Evolutionary conservation across 257 asterid genomes (phyloP).

Genomic region (Lithospermum erythrorhizon): DNA sequence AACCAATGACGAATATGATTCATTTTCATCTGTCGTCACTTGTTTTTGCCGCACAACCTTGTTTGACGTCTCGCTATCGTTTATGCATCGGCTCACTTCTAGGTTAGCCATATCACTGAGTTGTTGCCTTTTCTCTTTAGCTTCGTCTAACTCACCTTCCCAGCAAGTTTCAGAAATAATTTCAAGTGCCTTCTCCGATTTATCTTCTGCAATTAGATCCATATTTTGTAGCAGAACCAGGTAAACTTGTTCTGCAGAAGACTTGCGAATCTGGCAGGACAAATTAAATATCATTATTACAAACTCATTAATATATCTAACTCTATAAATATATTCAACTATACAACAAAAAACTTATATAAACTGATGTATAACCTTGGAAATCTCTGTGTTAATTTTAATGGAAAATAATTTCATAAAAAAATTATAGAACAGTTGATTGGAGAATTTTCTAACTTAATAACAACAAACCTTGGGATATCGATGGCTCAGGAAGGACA

Average conservation of each 20-base stretch:
- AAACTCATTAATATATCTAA: background rate
- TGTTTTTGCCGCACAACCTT: conserved; percentile 18
- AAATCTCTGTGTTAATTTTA: no score
- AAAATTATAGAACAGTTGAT: background rate
- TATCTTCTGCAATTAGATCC: conserved; percentile 43
- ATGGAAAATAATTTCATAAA: background rate
- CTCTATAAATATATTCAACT: background rate
- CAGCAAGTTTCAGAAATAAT: conserved; percentile 78
- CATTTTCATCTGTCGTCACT: conserved; percentile 57
- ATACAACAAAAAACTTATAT: background rate
- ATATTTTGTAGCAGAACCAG: conserved; percentile 65
- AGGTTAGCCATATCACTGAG: conserved; percentile 44
- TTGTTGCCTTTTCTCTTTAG: conserved; percentile 50
- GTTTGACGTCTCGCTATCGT: conserved; percentile 15
- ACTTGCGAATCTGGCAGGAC: conserved; percentile 55
- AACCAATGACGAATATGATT: conserved; percentile 72
- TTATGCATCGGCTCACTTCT: conserved; percentile 22
- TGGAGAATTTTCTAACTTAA: background rate
- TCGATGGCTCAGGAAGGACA: conserved; percentile 63
- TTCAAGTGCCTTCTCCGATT: conserved; percentile 56
- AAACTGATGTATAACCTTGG: no score
- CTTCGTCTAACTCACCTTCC: conserved; percentile 80
- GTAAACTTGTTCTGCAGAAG: conserved; percentile 77
- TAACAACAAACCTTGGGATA: conserved; percentile 62
- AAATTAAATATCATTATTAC: background rate